Conservation (phyloP, 805 yeast genomes). For the Ascoidea rubescens region DNA sequence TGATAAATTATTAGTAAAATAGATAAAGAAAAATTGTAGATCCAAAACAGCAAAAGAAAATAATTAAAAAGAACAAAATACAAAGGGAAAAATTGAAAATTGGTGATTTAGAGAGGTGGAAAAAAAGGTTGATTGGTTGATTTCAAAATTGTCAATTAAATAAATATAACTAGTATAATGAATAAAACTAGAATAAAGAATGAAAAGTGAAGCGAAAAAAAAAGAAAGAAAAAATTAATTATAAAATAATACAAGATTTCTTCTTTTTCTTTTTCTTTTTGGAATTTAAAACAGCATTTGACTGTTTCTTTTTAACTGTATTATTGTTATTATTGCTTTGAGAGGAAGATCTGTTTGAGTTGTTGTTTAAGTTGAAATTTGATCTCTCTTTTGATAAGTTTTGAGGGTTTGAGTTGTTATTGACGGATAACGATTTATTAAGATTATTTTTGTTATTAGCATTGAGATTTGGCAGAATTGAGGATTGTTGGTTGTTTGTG, state of each 20-base stretch:
- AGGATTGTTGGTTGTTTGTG: conserved; percentile 6
- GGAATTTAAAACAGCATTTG: conserved; percentile 4
- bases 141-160: not conserved
- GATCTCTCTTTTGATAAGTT: not conserved
- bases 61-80: too few species aligned
- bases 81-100: too few species aligned
- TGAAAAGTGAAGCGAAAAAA: not conserved
- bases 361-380: too few species aligned
- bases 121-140: not conserved
- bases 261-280: conserved; percentile 7
- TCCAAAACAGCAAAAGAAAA: too few species aligned
- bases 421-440: too few species aligned
- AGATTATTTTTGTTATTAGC: conserved; percentile 7
- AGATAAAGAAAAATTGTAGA: not conserved
- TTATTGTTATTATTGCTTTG: conserved; percentile 1
- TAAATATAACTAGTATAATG: not conserved
- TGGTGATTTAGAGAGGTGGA: too few species aligned
- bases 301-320: conserved; percentile 6
- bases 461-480: conserved; percentile 2
- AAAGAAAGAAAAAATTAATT: not conserved
- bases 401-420: not conserved
- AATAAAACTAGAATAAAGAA: not conserved
- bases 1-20: too few species aligned
- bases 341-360: conserved; percentile 5
- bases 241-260: conserved; percentile 8